Base-by-base conservation (phyloP, 352 stramenopile genomes). In the Vaucheria bursata region DNA sequence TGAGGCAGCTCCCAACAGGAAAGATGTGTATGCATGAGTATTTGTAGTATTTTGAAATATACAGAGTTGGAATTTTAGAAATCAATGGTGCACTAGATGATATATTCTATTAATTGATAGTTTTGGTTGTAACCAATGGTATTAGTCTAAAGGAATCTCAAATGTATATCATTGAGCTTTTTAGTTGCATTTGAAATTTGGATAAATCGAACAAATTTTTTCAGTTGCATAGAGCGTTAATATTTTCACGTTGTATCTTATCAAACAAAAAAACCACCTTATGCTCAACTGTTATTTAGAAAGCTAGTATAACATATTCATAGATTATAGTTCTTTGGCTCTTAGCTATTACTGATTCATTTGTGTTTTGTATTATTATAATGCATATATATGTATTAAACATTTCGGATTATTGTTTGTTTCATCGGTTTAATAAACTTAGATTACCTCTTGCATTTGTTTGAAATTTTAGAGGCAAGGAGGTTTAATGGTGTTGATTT, bases 1-100 rank as follows among this genome's bases (percentile, higher is more conserved):
- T 97, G 91, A 86, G 92, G 6, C 93, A 97, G 86, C 94, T 97
- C 88, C 93, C 92, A 1, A 95, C 90, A 0, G 65, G 65, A 45
- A 12, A 38, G 65, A 29, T 12, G 5, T 12, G 5, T 50, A 50
- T 12, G 12, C 39, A 50, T 50, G 5, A 5, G 5, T 12, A 50
- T 50, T 12, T 12, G 12, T 12, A 50, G 39, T 50, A 50, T 50
- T 50, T 12, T 50, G 5, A 5, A 50, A 12, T 50, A 50, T 50
- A 50, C 39, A 50, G 39, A 5, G 5, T 50, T 50, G 39, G 5
- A 12, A 5, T 5, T 50, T 50, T 12, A 50, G 39, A 5, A 50
- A 12, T 5, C 12, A 50, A 5, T 12, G 39, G 5, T 50, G 39
- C 39, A 50, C 39, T 12, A 12, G 39, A 50, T 50, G 39, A 5